These are phyloP conservation scores for Entophlyctis helioformis DNA, from an alignment of 192 early-diverging fungal genomes.

Conservation along the genomic window DNA sequence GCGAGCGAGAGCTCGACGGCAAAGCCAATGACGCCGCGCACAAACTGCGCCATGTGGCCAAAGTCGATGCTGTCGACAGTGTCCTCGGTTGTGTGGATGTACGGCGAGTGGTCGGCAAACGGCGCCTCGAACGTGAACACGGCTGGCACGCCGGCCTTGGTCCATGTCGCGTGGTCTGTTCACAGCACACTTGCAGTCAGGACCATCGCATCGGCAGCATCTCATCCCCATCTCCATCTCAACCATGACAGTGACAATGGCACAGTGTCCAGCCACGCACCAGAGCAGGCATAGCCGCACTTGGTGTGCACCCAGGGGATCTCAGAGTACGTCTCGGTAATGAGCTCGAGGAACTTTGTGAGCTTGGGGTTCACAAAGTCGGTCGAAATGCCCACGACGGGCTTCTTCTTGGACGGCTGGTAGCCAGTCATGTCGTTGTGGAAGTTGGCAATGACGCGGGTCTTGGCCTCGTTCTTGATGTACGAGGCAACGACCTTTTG, in stretches of 20 bases:
- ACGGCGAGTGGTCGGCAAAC: constrained; percentile 31
- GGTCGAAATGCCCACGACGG: constrained; percentile 60
- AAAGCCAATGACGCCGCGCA: constrained; percentile 72
- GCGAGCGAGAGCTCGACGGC: constrained; percentile 54
- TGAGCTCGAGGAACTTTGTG: constrained; percentile 30
- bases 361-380: constrained; percentile 63
- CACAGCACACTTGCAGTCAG: constrained; percentile 20
- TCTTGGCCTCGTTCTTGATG: constrained; percentile 30
- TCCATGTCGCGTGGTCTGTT: constrained; percentile 90
- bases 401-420: constrained; percentile 31
- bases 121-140: constrained; percentile 55
- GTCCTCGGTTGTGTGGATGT: constrained; percentile 78
- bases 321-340: constrained; percentile 54
- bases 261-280: neutral
- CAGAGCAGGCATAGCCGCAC: constrained; percentile 63
- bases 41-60: constrained; percentile 81
- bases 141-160: constrained; percentile 72
- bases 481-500: constrained; percentile 71
- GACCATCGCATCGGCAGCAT: neutral
- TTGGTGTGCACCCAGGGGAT: constrained; percentile 56
- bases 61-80: constrained; percentile 64
- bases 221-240: neutral
- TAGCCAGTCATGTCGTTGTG: constrained; percentile 97
- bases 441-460: constrained; percentile 61
- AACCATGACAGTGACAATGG: too few species aligned